Evolutionary conservation across 2,329 filamentous ascomycete genomes (phyloP).

Genomic region (Fusarium paranaense): DNA sequence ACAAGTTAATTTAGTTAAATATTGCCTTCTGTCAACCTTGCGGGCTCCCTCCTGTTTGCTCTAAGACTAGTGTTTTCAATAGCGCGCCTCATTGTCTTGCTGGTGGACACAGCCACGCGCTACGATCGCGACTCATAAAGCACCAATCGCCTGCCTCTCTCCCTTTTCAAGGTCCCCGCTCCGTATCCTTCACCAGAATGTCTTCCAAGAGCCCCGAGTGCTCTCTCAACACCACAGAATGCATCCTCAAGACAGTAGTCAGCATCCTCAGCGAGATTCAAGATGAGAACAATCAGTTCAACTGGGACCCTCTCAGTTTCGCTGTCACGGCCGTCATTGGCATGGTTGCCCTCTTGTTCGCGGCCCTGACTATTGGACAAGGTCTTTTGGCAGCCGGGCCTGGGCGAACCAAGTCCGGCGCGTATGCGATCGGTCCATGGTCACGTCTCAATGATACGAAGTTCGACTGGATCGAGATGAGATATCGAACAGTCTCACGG

Average conservation of each 20-base stretch:
- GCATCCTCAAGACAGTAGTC: not conserved
- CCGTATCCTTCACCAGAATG: not conserved
- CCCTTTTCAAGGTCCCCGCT: not conserved
- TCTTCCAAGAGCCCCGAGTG: not conserved
- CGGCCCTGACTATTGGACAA: constrained; percentile 15
- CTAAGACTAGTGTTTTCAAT: not conserved
- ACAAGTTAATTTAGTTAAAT: not conserved
- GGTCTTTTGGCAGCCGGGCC: constrained; percentile 9
- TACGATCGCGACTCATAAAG: not conserved
- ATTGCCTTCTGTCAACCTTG: not conserved
- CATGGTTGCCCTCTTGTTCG: constrained; percentile 17
- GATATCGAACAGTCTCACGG: not conserved
- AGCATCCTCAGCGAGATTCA: constrained; percentile 4
- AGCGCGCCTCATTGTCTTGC: not conserved
- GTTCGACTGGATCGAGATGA: not conserved
- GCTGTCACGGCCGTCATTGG: constrained; percentile 12
- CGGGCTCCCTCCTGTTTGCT: not conserved
- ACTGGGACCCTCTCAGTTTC: constrained; percentile 20
- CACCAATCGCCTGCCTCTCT: not conserved
- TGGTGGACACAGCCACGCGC: not conserved
- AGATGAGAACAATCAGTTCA: constrained; percentile 36
- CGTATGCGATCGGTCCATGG: not conserved
- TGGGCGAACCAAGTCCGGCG: not conserved
- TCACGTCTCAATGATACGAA: not conserved
- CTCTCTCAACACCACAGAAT: not conserved